Conservation (phyloP, 768 basidiomycete species). For the Tylopilus plumbeoviolaceoides region DNA sequence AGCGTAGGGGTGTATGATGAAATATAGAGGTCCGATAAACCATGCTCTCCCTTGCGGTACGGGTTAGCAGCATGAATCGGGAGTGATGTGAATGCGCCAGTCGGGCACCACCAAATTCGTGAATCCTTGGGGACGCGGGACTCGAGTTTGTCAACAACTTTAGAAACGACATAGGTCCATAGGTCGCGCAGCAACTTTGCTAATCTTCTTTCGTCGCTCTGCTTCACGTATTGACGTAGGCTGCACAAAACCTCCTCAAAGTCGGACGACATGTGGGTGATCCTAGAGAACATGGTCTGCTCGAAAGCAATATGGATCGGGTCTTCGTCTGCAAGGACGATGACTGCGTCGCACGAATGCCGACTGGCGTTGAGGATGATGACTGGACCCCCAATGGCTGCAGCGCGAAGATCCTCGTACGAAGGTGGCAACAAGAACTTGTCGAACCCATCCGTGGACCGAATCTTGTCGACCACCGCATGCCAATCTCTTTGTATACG, state of each 20-base stretch:
- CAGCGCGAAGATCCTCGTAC: slow-evolving; percentile 16
- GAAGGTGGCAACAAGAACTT: slow-evolving; percentile 21
- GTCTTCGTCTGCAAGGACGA: slow-evolving; percentile 10
- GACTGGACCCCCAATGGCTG: slow-evolving; percentile 27
- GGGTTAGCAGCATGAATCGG: slow-evolving; percentile 29
- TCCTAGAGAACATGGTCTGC: slow-evolving; percentile 2
- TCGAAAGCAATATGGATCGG: slow-evolving; percentile 13
- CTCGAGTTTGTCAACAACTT: slow-evolving; percentile 18
- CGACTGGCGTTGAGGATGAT: slow-evolving; percentile 31
- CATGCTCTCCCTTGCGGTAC: slow-evolving; percentile 9
- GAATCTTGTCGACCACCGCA: slow-evolving; percentile 22
- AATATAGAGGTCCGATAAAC: slow-evolving; percentile 25
- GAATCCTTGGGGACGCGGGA: slow-evolving; percentile 12
- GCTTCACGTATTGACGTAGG: not conserved
- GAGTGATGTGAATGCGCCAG: slow-evolving; percentile 21
- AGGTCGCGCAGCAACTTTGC: slow-evolving; percentile 14
- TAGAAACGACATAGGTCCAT: slow-evolving; percentile 27
- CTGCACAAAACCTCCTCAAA: not conserved
- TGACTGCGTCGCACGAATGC: slow-evolving; percentile 22
- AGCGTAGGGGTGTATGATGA: slow-evolving; percentile 32
- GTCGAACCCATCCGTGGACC: slow-evolving; percentile 21
- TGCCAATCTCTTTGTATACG: slow-evolving; percentile 24
- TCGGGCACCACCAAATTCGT: slow-evolving; percentile 31
- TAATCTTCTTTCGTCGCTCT: slow-evolving; percentile 3
- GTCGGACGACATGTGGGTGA: slow-evolving; percentile 4